Percentiles rank a stretch among this genome's conserved stretches.
Evolutionary conservation across 306 rosid genomes (phyloP).

Genomic region (Quercus engelmannii): DNA sequence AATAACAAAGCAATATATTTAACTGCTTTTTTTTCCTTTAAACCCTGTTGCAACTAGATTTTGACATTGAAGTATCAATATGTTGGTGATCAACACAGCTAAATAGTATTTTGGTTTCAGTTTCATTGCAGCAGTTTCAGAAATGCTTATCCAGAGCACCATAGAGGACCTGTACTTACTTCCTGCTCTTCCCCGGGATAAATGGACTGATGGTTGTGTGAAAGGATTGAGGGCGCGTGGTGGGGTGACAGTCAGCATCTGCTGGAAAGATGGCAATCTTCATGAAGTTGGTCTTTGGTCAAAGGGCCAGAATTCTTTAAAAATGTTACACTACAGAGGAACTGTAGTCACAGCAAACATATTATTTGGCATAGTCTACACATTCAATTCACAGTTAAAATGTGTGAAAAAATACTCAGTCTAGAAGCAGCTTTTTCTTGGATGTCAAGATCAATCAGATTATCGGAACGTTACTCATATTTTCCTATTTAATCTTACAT

Average conservation of each 20-base stretch:
- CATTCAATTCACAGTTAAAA: conserved; percentile 35
- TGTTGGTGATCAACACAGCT: neutral
- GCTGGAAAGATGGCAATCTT: conserved; percentile 57
- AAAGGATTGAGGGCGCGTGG: conserved; percentile 61
- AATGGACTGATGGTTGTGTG: conserved; percentile 53
- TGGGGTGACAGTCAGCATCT: conserved; percentile 45
- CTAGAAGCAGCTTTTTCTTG: neutral
- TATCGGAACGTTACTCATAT: neutral
- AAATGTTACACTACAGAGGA: conserved; percentile 40
- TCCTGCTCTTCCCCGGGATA: conserved; percentile 56
- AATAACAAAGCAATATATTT: neutral
- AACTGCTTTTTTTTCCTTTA: neutral
- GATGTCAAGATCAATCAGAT: neutral
- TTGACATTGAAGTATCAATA: neutral
- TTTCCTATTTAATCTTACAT: neutral
- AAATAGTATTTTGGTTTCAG: conserved; percentile 21
- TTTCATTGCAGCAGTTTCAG: conserved; percentile 58
- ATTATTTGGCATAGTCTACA: conserved; percentile 27
- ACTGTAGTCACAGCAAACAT: conserved; percentile 25
- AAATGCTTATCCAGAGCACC: conserved; percentile 62
- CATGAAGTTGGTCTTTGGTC: conserved; percentile 39
- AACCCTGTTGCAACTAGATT: neutral
- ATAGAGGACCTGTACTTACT: conserved; percentile 42
- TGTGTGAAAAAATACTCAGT: conserved; percentile 18
- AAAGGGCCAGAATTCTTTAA: conserved; percentile 4